A percentile compares a stretch with the other conserved stretches of the same genome.
phyloP scores from a whole-genome alignment of 768 basidiomycete genomes.

The Imleria badia region DNA sequence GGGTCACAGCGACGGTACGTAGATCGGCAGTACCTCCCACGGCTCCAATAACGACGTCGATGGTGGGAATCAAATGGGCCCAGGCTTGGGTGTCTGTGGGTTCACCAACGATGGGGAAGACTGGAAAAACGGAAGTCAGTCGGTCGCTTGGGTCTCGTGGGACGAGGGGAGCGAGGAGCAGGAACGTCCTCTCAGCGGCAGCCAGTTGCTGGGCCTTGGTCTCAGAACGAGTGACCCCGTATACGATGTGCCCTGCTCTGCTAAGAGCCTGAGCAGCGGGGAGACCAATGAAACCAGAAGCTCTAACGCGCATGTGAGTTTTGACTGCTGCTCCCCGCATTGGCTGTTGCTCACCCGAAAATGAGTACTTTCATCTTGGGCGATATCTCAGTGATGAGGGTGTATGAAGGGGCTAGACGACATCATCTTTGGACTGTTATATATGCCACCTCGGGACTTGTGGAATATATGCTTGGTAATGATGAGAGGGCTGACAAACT shows the following conservation, averaged over 20 bases:
- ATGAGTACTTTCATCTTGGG: conserved; percentile 15
- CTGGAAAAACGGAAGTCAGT: not conserved
- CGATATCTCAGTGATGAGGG: not conserved
- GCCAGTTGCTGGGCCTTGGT: conserved; percentile 24
- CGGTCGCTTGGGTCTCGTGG: not conserved
- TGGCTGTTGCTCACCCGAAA: conserved; percentile 10
- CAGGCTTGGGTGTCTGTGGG: conserved; percentile 13
- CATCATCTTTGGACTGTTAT: no score
- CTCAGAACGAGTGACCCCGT: conserved; percentile 32
- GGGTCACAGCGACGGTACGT: conserved; percentile 12
- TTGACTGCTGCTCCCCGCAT: not conserved
- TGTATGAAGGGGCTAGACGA: not conserved
- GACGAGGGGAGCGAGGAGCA: no score
- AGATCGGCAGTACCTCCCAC: conserved; percentile 14
- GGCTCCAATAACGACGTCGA: conserved; percentile 24
- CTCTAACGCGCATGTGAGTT: conserved; percentile 13
- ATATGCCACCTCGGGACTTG: no score
- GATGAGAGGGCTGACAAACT: no score
- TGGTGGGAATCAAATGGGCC: conserved; percentile 15
- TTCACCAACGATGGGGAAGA: conserved; percentile 28
- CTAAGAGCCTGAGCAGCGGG: conserved; percentile 34
- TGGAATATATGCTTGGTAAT: no score
- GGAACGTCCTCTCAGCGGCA: conserved; percentile 23
- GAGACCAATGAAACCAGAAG: conserved; percentile 32
- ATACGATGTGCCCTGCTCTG: conserved; percentile 35